Percentiles rank a stretch among this genome's conserved stretches.
Evolutionary conservation across 768 basidiomycete species (phyloP).

Genomic region (Lentinula guzmanii): DNA sequence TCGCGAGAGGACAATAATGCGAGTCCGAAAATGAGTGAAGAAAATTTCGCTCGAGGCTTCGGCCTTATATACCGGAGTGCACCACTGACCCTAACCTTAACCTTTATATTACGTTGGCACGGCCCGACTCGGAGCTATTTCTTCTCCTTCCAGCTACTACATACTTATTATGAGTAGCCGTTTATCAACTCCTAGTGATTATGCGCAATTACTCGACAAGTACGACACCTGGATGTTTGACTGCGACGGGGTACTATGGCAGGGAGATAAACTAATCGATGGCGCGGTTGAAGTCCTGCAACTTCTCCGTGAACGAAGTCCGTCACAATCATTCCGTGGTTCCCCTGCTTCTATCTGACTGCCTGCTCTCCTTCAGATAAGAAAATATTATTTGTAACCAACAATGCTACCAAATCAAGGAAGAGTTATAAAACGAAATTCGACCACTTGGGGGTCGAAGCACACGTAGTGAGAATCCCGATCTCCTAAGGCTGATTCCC

Average conservation of each 20-base stretch:
- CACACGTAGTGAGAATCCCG: slow-evolving; percentile 60
- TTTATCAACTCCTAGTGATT: neutral
- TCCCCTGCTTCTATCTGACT: slow-evolving; percentile 1
- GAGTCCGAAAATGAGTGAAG: slow-evolving; percentile 1
- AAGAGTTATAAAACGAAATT: slow-evolving; percentile 86
- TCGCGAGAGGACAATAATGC: slow-evolving; percentile 3
- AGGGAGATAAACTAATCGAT: slow-evolving; percentile 72
- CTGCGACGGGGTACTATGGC: slow-evolving; percentile 95
- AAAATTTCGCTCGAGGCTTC: neutral
- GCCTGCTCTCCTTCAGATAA: slow-evolving; percentile 46
- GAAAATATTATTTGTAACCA: slow-evolving; percentile 88
- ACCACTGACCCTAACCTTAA: neutral
- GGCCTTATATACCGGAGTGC: neutral
- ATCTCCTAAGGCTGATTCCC: neutral
- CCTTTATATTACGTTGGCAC: neutral
- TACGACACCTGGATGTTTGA: slow-evolving; percentile 97
- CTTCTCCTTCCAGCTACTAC: neutral
- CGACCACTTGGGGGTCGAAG: slow-evolving; percentile 82
- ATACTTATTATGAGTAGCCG: neutral
- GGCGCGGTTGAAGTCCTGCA: slow-evolving; percentile 73
- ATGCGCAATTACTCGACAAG: slow-evolving; percentile 35
- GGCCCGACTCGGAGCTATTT: neutral
- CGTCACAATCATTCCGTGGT: slow-evolving; percentile 18
- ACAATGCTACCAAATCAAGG: slow-evolving; percentile 94
- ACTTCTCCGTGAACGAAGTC: slow-evolving; percentile 67